A percentile compares a stretch with the other conserved stretches of the same genome.
phyloP scores from a whole-genome alignment of 768 basidiomycete species.

The Suillus americanus region DNA sequence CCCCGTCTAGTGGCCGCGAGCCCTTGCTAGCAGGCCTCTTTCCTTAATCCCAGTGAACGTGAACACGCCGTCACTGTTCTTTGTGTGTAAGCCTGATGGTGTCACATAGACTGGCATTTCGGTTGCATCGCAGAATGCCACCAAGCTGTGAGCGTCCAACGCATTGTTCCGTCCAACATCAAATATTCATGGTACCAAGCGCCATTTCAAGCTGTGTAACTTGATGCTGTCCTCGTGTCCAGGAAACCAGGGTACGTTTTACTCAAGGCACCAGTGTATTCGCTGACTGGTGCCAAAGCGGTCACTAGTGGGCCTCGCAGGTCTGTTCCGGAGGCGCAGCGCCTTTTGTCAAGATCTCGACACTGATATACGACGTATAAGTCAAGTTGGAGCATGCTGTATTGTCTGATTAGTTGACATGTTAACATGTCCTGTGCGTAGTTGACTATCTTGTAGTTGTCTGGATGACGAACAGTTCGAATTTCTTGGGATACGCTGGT shows the following conservation, averaged over 20 bases:
- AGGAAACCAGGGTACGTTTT: constrained; percentile 78
- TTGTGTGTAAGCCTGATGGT: not conserved
- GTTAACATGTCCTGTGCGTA: not conserved
- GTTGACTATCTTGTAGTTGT: constrained; percentile 48
- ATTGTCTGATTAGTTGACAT: constrained; percentile 66
- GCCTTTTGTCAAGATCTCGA: constrained; percentile 81
- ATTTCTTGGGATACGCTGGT: constrained; percentile 83
- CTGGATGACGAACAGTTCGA: constrained; percentile 82
- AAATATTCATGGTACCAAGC: constrained; percentile 11
- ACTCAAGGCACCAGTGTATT: not conserved
- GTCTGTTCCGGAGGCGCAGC: constrained; percentile 73
- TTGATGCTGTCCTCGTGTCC: constrained; percentile 89
- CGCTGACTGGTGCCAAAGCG: constrained; percentile 2
- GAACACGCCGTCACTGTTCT: not conserved
- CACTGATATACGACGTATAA: constrained; percentile 78
- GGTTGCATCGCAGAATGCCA: not conserved
- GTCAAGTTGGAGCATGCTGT: constrained; percentile 68
- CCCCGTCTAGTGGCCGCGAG: too few relatives aligned
- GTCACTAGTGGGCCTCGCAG: constrained; percentile 62
- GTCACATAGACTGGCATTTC: not conserved
- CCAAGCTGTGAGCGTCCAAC: constrained; percentile 14
- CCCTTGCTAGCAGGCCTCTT: not conserved
- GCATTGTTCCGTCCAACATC: constrained; percentile 9
- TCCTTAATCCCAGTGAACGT: not conserved
- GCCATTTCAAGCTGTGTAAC: constrained; percentile 63